Evolutionary conservation across 202 grass and related monocot genomes (phyloP).

Genomic region (Eragrostis tef): DNA sequence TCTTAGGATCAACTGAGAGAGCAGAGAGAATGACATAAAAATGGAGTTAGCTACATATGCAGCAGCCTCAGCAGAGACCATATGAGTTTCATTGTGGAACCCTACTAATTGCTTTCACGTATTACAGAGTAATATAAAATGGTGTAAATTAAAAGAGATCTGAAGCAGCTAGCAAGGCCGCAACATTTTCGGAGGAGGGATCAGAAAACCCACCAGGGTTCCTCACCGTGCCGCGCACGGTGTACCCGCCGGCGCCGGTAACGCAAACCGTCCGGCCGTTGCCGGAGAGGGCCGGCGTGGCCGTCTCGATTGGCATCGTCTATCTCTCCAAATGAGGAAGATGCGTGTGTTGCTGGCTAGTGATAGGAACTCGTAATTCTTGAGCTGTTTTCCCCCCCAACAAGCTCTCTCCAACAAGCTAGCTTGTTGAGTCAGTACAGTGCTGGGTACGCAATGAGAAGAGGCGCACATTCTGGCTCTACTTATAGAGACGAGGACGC

Average conservation of each 20-base stretch:
- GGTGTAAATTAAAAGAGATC: too few species aligned
- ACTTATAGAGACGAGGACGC: conserved; percentile 10
- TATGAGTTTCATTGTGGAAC: too few species aligned
- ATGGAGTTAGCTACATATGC: not conserved
- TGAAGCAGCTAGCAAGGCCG: not conserved
- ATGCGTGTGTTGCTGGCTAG: not conserved
- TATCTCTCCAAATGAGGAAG: not conserved
- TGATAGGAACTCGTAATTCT: not conserved
- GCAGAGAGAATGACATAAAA: not conserved
- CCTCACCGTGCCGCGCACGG: conserved; percentile 71
- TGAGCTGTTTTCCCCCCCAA: not conserved
- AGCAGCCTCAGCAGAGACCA: too few species aligned
- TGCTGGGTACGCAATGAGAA: not conserved
- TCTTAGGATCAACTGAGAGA: conserved; percentile 60
- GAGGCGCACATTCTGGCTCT: not conserved
- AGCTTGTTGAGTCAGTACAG: not conserved
- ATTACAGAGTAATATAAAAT: too few species aligned
- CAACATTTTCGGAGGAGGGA: not conserved
- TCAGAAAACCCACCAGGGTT: conserved; percentile 51
- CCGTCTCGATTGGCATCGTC: conserved; percentile 37
- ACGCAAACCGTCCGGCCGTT: conserved; percentile 70
- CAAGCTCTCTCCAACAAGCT: not conserved
- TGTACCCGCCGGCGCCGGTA: conserved; percentile 81
- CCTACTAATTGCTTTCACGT: too few species aligned
- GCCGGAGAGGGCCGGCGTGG: conserved; percentile 40